Evolutionary conservation across 805 yeast genomes (phyloP).

Genomic region (Debaryomyces castellii): DNA sequence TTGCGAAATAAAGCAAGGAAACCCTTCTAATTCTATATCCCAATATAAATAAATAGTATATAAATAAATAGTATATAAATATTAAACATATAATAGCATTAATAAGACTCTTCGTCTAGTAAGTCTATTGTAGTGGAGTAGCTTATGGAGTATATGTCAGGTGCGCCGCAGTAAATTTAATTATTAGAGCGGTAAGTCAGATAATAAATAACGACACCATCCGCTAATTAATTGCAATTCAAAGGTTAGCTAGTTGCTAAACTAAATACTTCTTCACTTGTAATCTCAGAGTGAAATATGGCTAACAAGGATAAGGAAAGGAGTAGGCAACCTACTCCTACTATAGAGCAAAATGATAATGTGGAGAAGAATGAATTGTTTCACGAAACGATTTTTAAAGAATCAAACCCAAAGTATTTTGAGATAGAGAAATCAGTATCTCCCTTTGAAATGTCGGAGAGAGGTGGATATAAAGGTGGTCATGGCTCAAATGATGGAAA

Average conservation of each 20-base stretch:
- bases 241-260: neutral
- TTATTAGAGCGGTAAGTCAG: neutral
- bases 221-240: neutral
- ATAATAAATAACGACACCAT: neutral
- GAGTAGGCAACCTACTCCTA: neutral
- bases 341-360: neutral
- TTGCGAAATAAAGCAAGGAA: neutral
- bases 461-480: neutral
- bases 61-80: neutral
- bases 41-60: neutral
- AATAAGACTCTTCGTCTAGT: neutral
- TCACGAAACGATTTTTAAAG: slow-evolving; percentile 15
- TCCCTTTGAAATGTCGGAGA: slow-evolving; percentile 23
- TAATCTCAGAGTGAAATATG: neutral
- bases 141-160: neutral
- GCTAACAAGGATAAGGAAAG: neutral
- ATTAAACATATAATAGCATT: neutral
- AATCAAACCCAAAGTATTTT: slow-evolving; percentile 15
- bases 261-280: neutral
- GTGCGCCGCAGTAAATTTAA: neutral
- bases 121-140: neutral
- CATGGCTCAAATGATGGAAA: neutral
- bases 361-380: slow-evolving; percentile 7
- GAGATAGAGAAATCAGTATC: slow-evolving; percentile 32
- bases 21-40: neutral